Conservation (phyloP, 768 basidiomycete species). For the Hericium rajendrae region DNA sequence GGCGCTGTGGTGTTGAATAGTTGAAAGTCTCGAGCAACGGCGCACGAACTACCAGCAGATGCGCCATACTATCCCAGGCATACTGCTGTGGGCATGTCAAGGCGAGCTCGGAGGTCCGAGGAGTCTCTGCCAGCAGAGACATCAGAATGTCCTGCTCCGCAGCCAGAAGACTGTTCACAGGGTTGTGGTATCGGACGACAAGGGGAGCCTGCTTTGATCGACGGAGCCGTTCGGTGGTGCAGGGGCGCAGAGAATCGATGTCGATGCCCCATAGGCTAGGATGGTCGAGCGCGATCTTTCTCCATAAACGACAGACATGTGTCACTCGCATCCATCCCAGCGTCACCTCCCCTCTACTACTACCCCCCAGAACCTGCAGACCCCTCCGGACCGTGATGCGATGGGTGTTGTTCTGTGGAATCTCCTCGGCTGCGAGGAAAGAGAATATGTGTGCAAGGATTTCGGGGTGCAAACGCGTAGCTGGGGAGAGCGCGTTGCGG, state of each 20-base stretch:
- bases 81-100: background rate
- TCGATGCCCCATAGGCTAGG: background rate
- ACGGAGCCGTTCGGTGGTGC: background rate
- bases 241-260: background rate
- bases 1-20: background rate
- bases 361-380: too few species aligned
- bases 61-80: background rate
- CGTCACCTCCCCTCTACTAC: background rate
- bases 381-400: background rate
- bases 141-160: background rate
- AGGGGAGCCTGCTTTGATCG: background rate
- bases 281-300: background rate
- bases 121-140: background rate
- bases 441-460: background rate
- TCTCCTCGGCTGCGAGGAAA: background rate
- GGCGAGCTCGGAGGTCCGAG: background rate
- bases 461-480: background rate
- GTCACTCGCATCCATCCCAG: constrained; percentile 1
- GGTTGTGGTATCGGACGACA: background rate
- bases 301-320: background rate
- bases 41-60: background rate
- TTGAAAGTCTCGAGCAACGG: background rate
- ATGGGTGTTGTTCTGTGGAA: background rate
- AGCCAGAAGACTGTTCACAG: background rate
- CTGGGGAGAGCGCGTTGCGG: background rate